These are phyloP conservation scores for Starmerella davenportii DNA, from an alignment of 805 yeast species.

Conservation along the genomic window DNA sequence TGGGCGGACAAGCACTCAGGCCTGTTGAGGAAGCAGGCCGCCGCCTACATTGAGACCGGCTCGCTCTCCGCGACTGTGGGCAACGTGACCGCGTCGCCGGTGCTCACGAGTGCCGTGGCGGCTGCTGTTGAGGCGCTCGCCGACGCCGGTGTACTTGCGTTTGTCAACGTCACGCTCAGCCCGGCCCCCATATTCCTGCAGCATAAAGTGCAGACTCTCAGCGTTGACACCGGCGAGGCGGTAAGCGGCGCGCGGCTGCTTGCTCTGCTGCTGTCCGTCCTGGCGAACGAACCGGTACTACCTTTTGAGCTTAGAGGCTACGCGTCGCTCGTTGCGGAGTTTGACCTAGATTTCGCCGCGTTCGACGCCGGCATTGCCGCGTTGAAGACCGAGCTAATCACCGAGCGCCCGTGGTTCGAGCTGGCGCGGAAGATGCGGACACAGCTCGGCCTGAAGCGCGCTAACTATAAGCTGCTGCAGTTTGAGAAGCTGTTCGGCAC, in stretches of 20 bases:
- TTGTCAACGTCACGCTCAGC: background rate
- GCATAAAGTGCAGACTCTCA: background rate
- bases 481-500: slow-evolving; percentile 4
- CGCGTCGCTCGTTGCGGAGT: background rate
- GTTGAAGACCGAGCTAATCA: slow-evolving; percentile 3
- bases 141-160: slow-evolving; percentile 3
- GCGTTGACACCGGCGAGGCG: background rate
- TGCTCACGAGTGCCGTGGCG: slow-evolving; percentile 1
- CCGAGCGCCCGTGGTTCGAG: slow-evolving; percentile 14
- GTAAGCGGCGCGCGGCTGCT: slow-evolving; percentile 2
- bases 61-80: background rate
- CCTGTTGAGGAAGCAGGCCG: background rate
- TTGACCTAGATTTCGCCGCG: background rate
- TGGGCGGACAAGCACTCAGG: slow-evolving; percentile 1
- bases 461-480: slow-evolving; percentile 4
- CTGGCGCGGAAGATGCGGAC: slow-evolving; percentile 5
- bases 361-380: slow-evolving; percentile 3
- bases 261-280: slow-evolving; percentile 4
- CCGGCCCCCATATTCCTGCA: background rate
- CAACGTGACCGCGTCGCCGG: slow-evolving; percentile 3
- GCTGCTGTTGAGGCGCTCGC: slow-evolving; percentile 5
- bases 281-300: slow-evolving; percentile 6
- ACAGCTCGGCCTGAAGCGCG: slow-evolving; percentile 3
- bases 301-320: slow-evolving; percentile 4
- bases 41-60: slow-evolving; percentile 5